A percentile compares a stretch with the other conserved stretches of the same genome.
phyloP scores from a whole-genome alignment of 1,139 yeast genomes.

The Saccharomyces hybrid region DNA sequence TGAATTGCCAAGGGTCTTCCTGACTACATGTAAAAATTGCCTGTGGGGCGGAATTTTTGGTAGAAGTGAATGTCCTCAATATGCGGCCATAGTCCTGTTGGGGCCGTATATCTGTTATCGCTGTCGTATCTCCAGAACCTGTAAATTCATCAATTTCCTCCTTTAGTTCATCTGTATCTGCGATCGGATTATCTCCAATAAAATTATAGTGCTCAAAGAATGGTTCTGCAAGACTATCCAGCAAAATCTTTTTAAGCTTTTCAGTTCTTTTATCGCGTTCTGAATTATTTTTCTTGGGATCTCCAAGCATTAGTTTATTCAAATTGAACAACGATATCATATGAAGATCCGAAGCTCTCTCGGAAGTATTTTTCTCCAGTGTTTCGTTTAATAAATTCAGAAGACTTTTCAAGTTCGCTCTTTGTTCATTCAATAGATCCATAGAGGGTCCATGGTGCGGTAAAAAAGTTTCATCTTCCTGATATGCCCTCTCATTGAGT shows the following conservation, averaged over 20 bases:
- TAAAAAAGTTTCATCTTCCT: conserved; percentile 1
- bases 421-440: conserved; percentile 19
- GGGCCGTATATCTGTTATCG: conserved; percentile 13
- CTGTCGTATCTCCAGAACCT: conserved; percentile 6
- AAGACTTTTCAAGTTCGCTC: conserved; percentile 23
- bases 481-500: not conserved
- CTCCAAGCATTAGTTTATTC: conserved; percentile 37
- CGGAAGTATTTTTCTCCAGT: conserved; percentile 30
- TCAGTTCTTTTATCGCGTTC: conserved; percentile 4
- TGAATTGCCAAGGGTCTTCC: conserved; percentile 71
- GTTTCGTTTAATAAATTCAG: conserved; percentile 31
- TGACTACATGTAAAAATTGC: conserved; percentile 77
- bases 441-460: conserved; percentile 6
- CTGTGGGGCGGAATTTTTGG: conserved; percentile 63
- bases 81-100: conserved; percentile 23
- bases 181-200: conserved; percentile 27
- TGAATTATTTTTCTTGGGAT: conserved; percentile 31
- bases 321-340: conserved; percentile 29
- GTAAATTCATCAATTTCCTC: conserved; percentile 8
- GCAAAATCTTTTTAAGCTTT: conserved; percentile 43
- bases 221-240: conserved; percentile 70
- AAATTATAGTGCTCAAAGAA: conserved; percentile 44
- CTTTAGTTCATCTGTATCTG: conserved; percentile 4
- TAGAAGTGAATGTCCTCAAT: conserved; percentile 55
- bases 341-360: conserved; percentile 33